Base-by-base conservation (phyloP, 495 filamentous ascomycete genomes). In the Poronia punctata region DNA sequence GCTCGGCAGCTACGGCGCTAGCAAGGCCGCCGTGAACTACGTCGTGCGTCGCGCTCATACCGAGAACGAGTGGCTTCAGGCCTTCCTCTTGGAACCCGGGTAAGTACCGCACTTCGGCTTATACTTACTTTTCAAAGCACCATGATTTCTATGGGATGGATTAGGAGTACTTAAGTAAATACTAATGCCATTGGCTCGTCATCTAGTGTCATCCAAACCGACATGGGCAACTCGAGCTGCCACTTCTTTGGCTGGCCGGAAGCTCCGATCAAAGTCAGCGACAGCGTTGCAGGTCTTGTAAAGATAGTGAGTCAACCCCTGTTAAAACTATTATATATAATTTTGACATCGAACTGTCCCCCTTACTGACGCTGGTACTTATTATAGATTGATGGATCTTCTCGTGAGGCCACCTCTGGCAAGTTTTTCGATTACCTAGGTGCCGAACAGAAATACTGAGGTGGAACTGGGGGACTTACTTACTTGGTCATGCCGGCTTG, bases 1-100 rank as follows among this genome's bases (percentile, higher is more conserved):
- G 35, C 25, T 34, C 35, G 35, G 24, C 12, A 24, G 20, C 15
- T 70, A 70, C 50, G 68, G 65, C 10, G 45, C 59, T 22, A 61
- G 58, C 12, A 72, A 70, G 48, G 65, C 46, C 10, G 62, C 55
- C 7, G 52, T 58, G 14, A 68, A 72, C 44, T 70, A 57, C 44
- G 35, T 72, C 18, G 43, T 65, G 1, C 51, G 50, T 35, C 65
- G 64, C 44, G 52, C 65, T n/a, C 53, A 70, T 56, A 49, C 52
- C 12, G 68, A 70, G 50, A 43, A 62, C 40, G 21, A 43, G 36
- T 37, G 49, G 14, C 30, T 72, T 16, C 42, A 56, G 2, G 40
- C 60, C 16, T 49, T 68, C 20, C 34, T 56, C 9, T 36, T 72
- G 21, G 55, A 67, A 53, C 68, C 68, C 10, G 68, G 67, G 57